Percentiles rank a stretch among this genome's conserved stretches.
phyloP scores from a whole-genome alignment of 2,329 filamentous ascomycete species.

The Aspergillus japonicus region DNA sequence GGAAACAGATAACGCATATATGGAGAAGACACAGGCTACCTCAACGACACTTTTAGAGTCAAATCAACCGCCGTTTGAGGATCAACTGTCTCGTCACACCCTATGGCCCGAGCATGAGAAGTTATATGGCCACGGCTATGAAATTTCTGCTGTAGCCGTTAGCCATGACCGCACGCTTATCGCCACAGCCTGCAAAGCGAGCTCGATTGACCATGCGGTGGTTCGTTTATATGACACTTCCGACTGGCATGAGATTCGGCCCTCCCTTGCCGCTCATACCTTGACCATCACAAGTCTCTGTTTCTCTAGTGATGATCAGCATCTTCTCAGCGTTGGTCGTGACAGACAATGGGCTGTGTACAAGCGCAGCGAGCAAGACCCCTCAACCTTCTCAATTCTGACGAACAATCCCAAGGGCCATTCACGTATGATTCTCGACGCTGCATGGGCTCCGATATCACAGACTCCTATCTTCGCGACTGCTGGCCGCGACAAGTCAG shows the following conservation, averaged over 20 bases:
- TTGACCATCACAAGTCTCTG: constrained; percentile 80
- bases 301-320: constrained; percentile 73
- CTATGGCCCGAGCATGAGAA: constrained; percentile 97
- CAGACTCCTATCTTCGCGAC: constrained; percentile 68
- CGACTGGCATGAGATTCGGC: constrained; percentile 82
- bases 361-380: constrained; percentile 47
- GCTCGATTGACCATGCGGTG: constrained; percentile 89
- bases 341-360: constrained; percentile 92
- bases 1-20: constrained; percentile 43
- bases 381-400: constrained; percentile 55
- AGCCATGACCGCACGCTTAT: constrained; percentile 73
- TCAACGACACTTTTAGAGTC: constrained; percentile 52
- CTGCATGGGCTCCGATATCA: constrained; percentile 68
- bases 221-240: constrained; percentile 86
- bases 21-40: constrained; percentile 20
- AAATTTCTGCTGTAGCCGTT: constrained; percentile 83
- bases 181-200: constrained; percentile 90
- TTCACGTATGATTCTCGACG: constrained; percentile 86
- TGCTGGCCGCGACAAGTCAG: constrained; percentile 81
- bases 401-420: constrained; percentile 80
- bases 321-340: constrained; percentile 82
- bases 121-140: constrained; percentile 95
- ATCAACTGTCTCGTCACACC: constrained; percentile 82
- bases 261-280: constrained; percentile 78
- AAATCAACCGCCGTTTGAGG: constrained; percentile 78